Evolutionary conservation across 208 protist genomes (phyloP).

Genomic region (Trypanosoma cruzi): DNA sequence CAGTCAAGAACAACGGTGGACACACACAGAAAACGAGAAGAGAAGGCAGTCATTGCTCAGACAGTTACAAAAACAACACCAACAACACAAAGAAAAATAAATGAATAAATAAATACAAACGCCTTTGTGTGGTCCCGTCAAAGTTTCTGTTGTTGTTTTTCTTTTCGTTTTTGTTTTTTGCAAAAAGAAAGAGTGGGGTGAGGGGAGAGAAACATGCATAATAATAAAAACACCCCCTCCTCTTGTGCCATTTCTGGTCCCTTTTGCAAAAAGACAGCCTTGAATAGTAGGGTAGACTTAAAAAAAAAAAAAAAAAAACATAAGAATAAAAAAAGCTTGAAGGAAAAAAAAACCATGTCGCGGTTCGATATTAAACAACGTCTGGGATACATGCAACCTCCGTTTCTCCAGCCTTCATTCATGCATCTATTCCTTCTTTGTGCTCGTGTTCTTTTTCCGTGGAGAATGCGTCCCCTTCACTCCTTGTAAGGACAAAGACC

Average conservation of each 20-base stretch:
- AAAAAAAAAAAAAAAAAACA: slow-evolving; percentile 28
- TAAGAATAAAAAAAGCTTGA: no score
- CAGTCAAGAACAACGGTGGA: neutral
- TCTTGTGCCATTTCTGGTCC: no score
- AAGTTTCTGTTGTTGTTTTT: no score
- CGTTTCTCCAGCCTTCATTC: neutral
- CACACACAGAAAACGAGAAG: neutral
- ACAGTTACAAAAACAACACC: neutral
- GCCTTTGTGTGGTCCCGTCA: no score
- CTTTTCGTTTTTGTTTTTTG: no score
- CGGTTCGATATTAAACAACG: neutral
- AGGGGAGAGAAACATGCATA: no score
- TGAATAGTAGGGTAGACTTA: no score
- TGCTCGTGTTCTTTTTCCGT: neutral
- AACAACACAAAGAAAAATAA: slow-evolving; percentile 1
- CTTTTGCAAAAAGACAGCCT: no score
- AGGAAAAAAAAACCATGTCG: neutral
- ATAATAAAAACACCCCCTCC: no score
- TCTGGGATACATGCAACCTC: neutral
- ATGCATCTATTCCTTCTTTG: neutral
- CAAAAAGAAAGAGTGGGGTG: no score
- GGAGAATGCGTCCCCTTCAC: neutral
- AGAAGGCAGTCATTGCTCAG: no score
- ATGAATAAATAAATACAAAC: no score
- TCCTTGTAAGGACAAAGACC: slow-evolving; percentile 64